Evolutionary conservation across 2,329 filamentous ascomycete species (phyloP), one percentile per base, ranked within the genome.

Genomic region (Fusarium nisikadoi): DNA sequence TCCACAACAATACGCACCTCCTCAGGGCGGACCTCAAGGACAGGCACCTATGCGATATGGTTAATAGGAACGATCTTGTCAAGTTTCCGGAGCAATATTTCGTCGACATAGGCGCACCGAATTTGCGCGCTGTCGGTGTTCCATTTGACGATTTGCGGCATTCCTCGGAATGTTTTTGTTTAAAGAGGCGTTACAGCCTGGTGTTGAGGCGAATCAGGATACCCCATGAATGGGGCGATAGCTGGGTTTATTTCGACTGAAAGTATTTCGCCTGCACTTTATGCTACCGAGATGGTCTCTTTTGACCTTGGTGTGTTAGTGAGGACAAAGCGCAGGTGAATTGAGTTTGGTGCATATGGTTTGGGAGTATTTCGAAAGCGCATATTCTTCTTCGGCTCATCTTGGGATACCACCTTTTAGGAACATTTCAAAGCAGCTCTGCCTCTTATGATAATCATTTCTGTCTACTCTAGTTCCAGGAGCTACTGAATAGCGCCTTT

Each of bases 21-120:
- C 80, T 25, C 83, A 80, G 25, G 82, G 82, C 8, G 62, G 74
- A 27, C 77, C 74, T 19, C 78, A 76, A 52, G 77, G 71, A 20
- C 75, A 77, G 50, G 74, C 74, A 45, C 79, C 73, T 31, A 77
- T 78, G 77, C 78, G 73, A 64, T 79, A 79, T 27, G 73, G 77
- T 54, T 80, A 65, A 74, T 41, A 31, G 33, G 13, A n/a, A 33
- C 5, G 25, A 27, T 45, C 7, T 23, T 20, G 6, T 54, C 45
- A 33, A 43, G 23, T 23, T 39, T 33, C 10, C 25, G n/a, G 10
- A 42, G 16, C 23, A n/a, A 39, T 25, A 27, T 38, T 29, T 19
- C 16, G 17, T 50, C 25, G 12, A 29, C 31, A 13, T n/a, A 29
- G 14, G 19, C 27, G 27, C 25, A 11, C 23, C 29, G 31, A 25